Evolutionary conservation across 805 yeast genomes (phyloP), one percentile per base, ranked within the genome.

Genomic region (Nakazawaea anatomiae): DNA sequence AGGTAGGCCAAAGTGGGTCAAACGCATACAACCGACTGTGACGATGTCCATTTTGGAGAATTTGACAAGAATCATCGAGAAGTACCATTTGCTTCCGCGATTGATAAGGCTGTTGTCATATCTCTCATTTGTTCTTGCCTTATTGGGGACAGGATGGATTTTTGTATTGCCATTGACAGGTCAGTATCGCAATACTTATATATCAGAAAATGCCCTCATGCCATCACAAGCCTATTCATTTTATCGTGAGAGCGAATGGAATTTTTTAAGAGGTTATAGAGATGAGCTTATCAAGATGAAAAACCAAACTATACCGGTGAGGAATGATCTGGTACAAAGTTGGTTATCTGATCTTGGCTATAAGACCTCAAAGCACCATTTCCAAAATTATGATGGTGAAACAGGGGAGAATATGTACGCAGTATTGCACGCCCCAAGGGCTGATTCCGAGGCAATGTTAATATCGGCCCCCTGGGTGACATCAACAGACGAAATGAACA

Each of bases 381-480:
- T 72, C 68, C 46, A 57, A 9, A 58, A 57, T 46, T 46, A 51
- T 32, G 65, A 62, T 30, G 52, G 57, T 12, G 54, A 55, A 30
- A 54, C 58, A 7, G 79, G 80, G 18, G 70, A 72, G 32, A 77
- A 76, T 43, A 70, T 88, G 38, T 94, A 92, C 64, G 96, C 89
- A 0, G 79, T 91, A 4, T 76, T 87, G 67, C 96, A 89, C 62
- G 94, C 96, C 0, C 96, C 98, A 7, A 73, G 96, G 55, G 97
- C 97, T 30, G 98, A 92, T 60, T 90, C 98, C 1, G 99, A 94
- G 66, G 89, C 97, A 0, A 85, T 94, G 80, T 95, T 91, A 1
- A 65, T 94, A 43, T 87, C 84, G 7, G 89, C 94, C 6, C 97
- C 98, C 0, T 94, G 96, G 92, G 65, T 61, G 46, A 88, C 87